Evolutionary conservation across 331 rosid genomes (phyloP).

Genomic region (Rosa hybrid): DNA sequence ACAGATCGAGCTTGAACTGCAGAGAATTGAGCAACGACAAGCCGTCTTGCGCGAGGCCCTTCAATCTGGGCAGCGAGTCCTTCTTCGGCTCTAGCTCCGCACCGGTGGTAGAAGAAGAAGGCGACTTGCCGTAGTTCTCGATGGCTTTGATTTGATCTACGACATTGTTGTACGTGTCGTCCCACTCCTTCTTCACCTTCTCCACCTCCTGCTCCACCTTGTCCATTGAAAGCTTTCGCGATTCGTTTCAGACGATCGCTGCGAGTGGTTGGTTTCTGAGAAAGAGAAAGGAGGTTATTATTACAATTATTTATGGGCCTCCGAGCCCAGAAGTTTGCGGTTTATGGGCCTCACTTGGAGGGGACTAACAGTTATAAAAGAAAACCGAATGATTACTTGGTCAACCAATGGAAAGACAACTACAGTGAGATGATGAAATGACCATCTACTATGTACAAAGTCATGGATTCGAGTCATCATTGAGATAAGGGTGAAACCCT

Average conservation of each 20-base stretch:
- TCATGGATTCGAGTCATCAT: too few relatives aligned
- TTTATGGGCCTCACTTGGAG: too few relatives aligned
- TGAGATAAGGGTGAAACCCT: too few relatives aligned
- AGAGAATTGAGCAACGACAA: slow-evolving; percentile 66
- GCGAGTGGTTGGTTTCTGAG: neutral
- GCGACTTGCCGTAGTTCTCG: slow-evolving; percentile 51
- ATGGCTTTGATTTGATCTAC: slow-evolving; percentile 55
- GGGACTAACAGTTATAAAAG: too few relatives aligned
- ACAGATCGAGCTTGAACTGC: slow-evolving; percentile 82
- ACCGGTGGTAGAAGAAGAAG: neutral
- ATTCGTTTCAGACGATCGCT: neutral
- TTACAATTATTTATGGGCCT: too few relatives aligned
- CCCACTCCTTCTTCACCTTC: slow-evolving; percentile 75
- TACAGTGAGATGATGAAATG: too few relatives aligned
- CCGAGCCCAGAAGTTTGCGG: too few relatives aligned
- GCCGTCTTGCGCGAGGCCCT: slow-evolving; percentile 81
- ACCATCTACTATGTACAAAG: too few relatives aligned
- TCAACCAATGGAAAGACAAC: too few relatives aligned
- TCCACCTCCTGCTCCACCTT: slow-evolving; percentile 74
- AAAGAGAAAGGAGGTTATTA: too few relatives aligned
- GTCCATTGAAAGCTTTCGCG: slow-evolving; percentile 40
- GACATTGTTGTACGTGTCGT: slow-evolving; percentile 46
- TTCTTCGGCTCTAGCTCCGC: slow-evolving; percentile 36
- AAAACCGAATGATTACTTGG: too few relatives aligned
- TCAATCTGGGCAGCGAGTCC: slow-evolving; percentile 73